Evolutionary conservation across 495 filamentous ascomycete species (phyloP), one percentile per base, ranked within the genome.

Genomic region (Rostrohypoxylon terebratum): DNA sequence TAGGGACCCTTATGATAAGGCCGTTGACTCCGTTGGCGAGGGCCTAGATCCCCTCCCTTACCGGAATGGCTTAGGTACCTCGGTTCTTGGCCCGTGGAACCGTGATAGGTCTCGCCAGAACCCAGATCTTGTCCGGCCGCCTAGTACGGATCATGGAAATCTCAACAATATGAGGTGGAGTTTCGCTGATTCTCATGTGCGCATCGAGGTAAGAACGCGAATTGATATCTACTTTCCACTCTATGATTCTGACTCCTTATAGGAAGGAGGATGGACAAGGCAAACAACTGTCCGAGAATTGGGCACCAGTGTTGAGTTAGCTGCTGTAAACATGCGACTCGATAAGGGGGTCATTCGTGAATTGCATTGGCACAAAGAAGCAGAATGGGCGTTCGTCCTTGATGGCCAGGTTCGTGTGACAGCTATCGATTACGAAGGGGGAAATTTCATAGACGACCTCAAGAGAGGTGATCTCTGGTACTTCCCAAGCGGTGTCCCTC

Each of bases 401-500:
- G 83, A 87, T 50, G 89, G 89, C 55, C 74, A 80, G 57, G 87
- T 89, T 44, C 85, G 87, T 16, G 83, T 91, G 23, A 90, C 89
- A 3, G 90, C 87, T 4, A 81, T 93, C 7, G 90, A 93, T 79
- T 84, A 87, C 55, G 88, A 92, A 59, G 90, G 90, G 7, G 90
- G 86, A 23, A 89, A 84, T 72, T 91, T 91, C 74, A 87, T 91
- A 60, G 90, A 91, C 66, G 90, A 91, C 73, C 80, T 92, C n/a
- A 82, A 87, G 63, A 87, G 87, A 62, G 90, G 90, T 13, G 90
- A 93, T 75, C 79, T 92, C 1, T 93, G 90, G 90, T 93, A 92
- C 73, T 93, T 91, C 79, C 90, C 90, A n/a, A 84, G 86, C 25
- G 90, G 90, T 10, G 85, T 90, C 44, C 90, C 90, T 2, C 90